phyloP scores from a whole-genome alignment of 2,329 filamentous ascomycete species.

The Penicillium sp. region DNA sequence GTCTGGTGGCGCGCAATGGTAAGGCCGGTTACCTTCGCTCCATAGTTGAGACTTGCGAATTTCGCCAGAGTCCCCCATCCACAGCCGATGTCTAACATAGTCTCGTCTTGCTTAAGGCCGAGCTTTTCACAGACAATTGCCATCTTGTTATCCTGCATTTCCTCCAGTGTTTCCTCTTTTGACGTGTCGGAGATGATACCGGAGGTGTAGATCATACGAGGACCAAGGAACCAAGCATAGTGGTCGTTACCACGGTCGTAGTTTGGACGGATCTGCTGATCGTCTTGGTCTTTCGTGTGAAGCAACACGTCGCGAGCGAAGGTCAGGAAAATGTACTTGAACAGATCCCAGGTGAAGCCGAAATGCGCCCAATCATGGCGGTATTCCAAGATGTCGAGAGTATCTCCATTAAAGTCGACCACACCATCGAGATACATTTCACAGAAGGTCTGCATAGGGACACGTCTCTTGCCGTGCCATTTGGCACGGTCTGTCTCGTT shows the following conservation, averaged over 20 bases:
- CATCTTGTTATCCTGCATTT: conserved; percentile 78
- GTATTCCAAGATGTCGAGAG: conserved; percentile 34
- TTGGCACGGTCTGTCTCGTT: conserved; percentile 20
- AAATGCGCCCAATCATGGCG: conserved; percentile 36
- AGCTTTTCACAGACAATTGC: conserved; percentile 88
- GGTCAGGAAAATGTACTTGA: conserved; percentile 31
- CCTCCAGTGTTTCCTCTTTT: conserved; percentile 32
- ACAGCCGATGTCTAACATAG: conserved; percentile 82
- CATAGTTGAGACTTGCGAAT: conserved; percentile 82
- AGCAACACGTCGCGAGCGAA: conserved; percentile 29
- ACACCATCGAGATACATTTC: conserved; percentile 33
- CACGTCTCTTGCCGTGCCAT: conserved; percentile 26
- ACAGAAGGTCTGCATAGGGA: conserved; percentile 28
- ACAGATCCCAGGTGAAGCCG: conserved; percentile 29
- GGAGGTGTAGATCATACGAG: conserved; percentile 36
- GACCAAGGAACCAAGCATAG: conserved; percentile 36
- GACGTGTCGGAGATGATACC: conserved; percentile 31
- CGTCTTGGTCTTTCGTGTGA: conserved; percentile 30
- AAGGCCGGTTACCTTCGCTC: conserved; percentile 64
- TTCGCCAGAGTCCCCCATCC: conserved; percentile 88
- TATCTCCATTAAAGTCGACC: conserved; percentile 36
- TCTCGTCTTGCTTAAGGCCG: conserved; percentile 69
- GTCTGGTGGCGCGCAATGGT: conserved; percentile 88
- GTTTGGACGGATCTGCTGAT: conserved; percentile 33
- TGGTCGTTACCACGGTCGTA: conserved; percentile 35